Base-by-base conservation (phyloP, 306 rosid species). In the Coriaria nepalensis region DNA sequence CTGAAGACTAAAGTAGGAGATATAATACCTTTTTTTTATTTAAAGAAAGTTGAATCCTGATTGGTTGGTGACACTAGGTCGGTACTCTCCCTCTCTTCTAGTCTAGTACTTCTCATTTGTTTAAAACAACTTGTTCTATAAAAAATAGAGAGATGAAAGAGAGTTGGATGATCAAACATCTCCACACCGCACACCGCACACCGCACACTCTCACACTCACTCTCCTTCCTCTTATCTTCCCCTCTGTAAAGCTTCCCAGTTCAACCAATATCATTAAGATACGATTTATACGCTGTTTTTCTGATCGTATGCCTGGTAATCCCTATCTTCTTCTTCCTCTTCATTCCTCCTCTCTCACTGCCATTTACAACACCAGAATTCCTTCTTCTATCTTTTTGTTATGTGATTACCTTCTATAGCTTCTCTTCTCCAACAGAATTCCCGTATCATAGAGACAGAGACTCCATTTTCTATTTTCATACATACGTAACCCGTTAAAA, bases 111-210 rank as follows among this genome's bases (percentile, higher is more conserved):
- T 1, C 29, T 20, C 29, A 1, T 3, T 20, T 20, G 29, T 20
- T 20, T 20, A 20, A 20, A 20, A 20, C 29, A 20, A 20, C 29
- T 20, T 20, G 29, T 20, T 1, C 1, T 3, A 20, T 1, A 20
- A 20, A 20, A 20, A 20, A 1, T 3, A 20, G 29, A 20, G 29
- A 3, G 3, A 20, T 20, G 29, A 20, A 20, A 20, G 3, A 3
- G 29, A 20, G 29, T 20, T 20, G 29, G 55, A 33, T 4, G 57
- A 29, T 51, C 57, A 51, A 33, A 68, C 75, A 49, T 73, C 80
- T 66, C 72, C 71, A 20, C 54, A 66, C 71, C 69, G 33, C 72
- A 52, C 29, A 0, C 68, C n/a, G n/a, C 71, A 20, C 54, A 66
- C 71, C 69, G 33, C 72, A 52, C 29, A 0, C 68, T n/a, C n/a